Evolutionary conservation across 2,329 filamentous ascomycete genomes (phyloP).

Genomic region (Aspergillus ochraceus): DNA sequence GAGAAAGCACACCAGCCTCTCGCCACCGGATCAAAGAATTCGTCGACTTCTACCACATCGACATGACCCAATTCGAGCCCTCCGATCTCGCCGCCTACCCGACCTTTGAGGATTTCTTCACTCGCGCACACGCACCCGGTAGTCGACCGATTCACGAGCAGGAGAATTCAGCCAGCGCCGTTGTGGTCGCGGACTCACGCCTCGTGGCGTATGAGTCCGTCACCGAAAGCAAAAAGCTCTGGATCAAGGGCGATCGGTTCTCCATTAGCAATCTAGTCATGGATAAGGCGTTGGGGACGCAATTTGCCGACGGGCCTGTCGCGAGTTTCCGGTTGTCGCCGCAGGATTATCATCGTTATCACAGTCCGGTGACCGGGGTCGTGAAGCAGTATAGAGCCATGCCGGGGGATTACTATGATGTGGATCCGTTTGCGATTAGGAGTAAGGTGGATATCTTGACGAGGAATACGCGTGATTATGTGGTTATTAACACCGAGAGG

Average conservation of each 20-base stretch:
- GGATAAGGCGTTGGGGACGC: slow-evolving; percentile 31
- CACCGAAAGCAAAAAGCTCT: slow-evolving; percentile 33
- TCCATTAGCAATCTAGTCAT: slow-evolving; percentile 42
- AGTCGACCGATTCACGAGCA: slow-evolving; percentile 35
- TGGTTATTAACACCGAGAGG: slow-evolving; percentile 39
- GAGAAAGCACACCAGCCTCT: slow-evolving; percentile 31
- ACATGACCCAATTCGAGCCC: slow-evolving; percentile 37
- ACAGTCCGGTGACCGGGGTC: slow-evolving; percentile 43
- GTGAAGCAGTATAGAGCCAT: slow-evolving; percentile 41
- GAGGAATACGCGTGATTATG: slow-evolving; percentile 38
- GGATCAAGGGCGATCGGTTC: slow-evolving; percentile 49
- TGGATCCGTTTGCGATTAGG: slow-evolving; percentile 38
- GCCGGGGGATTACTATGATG: slow-evolving; percentile 46
- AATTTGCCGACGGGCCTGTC: slow-evolving; percentile 37
- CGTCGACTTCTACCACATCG: slow-evolving; percentile 19
- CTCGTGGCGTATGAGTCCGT: slow-evolving; percentile 39
- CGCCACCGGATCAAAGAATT: slow-evolving; percentile 37
- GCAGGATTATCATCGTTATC: slow-evolving; percentile 50
- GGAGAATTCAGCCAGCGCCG: slow-evolving; percentile 29
- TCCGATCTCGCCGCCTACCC: slow-evolving; percentile 35
- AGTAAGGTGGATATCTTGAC: slow-evolving; percentile 41
- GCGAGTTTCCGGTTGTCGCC: slow-evolving; percentile 46
- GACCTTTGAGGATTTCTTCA: slow-evolving; percentile 44
- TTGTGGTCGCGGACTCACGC: slow-evolving; percentile 39
- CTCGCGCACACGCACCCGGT: slow-evolving; percentile 32